Percentiles rank a stretch among this genome's conserved stretches.
Conservation (phyloP, 108 stramenopile genomes). For the Pseudonitzschia pungens region DNA sequence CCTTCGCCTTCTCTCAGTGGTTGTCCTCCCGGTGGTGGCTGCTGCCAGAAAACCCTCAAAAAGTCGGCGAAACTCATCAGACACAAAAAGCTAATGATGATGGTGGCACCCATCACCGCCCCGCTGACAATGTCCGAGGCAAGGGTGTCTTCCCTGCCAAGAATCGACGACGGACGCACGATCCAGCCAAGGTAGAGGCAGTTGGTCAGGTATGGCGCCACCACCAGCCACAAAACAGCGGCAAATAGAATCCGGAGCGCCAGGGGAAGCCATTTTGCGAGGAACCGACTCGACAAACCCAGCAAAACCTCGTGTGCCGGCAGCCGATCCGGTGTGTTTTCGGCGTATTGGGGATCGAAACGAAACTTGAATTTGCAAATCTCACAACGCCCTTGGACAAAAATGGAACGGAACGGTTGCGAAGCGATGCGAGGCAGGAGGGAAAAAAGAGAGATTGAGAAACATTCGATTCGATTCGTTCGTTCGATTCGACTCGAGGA, state of each 20-base stretch:
- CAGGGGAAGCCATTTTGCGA: conserved; percentile 80
- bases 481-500: too few species aligned
- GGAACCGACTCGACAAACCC: conserved; percentile 60
- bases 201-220: conserved; percentile 79
- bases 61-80: conserved; percentile 96
- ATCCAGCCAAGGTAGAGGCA: conserved; percentile 92
- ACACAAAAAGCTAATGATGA: conserved; percentile 85
- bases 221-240: conserved; percentile 73
- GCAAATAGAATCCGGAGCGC: conserved; percentile 58
- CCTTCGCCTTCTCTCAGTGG: conserved; percentile 8
- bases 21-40: conserved; percentile 33
- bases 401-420: conserved; percentile 5
- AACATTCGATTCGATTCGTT: background rate
- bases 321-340: conserved; percentile 76
- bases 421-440: background rate
- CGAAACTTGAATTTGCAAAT: conserved; percentile 81
- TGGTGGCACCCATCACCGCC: conserved; percentile 71
- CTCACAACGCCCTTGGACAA: conserved; percentile 75
- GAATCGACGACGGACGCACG: conserved; percentile 62
- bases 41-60: conserved; percentile 77
- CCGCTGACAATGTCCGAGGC: conserved; percentile 73
- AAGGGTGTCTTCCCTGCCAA: conserved; percentile 51
- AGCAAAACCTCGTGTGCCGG: conserved; percentile 59
- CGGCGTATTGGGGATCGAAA: conserved; percentile 81
- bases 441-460: background rate